A percentile compares a stretch with the other conserved stretches of the same genome.
phyloP scores from a whole-genome alignment of 1,284 basidiomycete species.

The Boletus semigastroideus region DNA sequence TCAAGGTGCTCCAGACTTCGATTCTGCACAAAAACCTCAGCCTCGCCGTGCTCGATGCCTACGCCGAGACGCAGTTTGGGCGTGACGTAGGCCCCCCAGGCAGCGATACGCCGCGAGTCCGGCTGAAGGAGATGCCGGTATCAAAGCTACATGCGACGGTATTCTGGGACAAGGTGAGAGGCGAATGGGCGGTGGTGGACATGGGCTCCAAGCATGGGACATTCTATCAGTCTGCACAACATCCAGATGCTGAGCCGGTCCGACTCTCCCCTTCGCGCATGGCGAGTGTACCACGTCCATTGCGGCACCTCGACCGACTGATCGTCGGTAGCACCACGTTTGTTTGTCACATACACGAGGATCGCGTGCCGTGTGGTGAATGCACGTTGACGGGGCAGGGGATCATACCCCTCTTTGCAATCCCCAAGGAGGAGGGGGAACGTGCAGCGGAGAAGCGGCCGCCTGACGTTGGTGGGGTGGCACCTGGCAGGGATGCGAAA shows the following conservation, averaged over 20 bases:
- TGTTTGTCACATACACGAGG: conserved; percentile 63
- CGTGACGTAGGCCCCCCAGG: conserved; percentile 56
- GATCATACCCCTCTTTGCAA: conserved; percentile 61
- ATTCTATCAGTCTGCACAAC: conserved; percentile 44
- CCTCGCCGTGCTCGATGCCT: conserved; percentile 61
- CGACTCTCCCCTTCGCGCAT: conserved; percentile 63
- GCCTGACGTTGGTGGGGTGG: conserved; percentile 26
- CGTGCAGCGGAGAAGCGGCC: conserved; percentile 37
- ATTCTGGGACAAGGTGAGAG: conserved; percentile 61
- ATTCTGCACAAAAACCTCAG: conserved; percentile 51
- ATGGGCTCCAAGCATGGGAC: conserved; percentile 83
- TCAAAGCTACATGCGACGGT: conserved; percentile 75
- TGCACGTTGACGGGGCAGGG: conserved; percentile 51
- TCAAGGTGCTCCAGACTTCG: conserved; percentile 52
- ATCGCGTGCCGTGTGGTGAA: conserved; percentile 55
- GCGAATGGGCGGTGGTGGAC: conserved; percentile 71
- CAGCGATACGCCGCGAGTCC: conserved; percentile 56
- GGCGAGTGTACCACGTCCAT: conserved; percentile 62
- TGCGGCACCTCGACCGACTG: conserved; percentile 63
- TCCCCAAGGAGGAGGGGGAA: conserved; percentile 30
- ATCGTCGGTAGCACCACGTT: conserved; percentile 70
- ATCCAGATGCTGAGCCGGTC: conserved; percentile 12
- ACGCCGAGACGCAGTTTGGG: conserved; percentile 66
- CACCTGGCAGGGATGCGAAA: conserved; percentile 46
- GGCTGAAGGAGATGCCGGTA: conserved; percentile 78